Percentiles rank a stretch among this genome's conserved stretches.
Evolutionary conservation across 352 stramenopile species (phyloP).

Genomic region (Phytophthora pluvialis): DNA sequence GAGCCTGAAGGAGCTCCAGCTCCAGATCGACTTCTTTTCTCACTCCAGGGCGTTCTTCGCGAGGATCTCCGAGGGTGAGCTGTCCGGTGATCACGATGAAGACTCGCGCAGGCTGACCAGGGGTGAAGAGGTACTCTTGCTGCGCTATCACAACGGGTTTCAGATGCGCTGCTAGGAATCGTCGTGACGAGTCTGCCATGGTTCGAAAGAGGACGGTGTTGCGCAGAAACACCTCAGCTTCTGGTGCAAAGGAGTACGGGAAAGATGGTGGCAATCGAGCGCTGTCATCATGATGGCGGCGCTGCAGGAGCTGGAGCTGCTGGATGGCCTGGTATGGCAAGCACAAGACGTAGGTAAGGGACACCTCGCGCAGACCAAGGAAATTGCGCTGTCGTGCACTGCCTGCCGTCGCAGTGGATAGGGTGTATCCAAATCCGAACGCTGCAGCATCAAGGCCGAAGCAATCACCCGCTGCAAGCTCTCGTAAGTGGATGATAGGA

Average conservation of each 20-base stretch:
- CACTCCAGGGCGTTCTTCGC: slow-evolving; percentile 14
- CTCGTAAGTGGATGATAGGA: slow-evolving; percentile 30
- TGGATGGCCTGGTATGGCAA: slow-evolving; percentile 43
- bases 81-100: slow-evolving; percentile 57
- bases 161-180: slow-evolving; percentile 59
- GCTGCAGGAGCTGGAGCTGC: slow-evolving; percentile 31
- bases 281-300: slow-evolving; percentile 4
- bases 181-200: slow-evolving; percentile 41
- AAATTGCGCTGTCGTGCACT: slow-evolving; percentile 55
- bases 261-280: slow-evolving; percentile 10
- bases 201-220: slow-evolving; percentile 55
- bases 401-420: slow-evolving; percentile 41
- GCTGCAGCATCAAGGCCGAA: slow-evolving; percentile 57
- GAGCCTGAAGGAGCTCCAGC: slow-evolving; percentile 58
- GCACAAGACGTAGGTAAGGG: slow-evolving; percentile 45
- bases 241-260: slow-evolving; percentile 25
- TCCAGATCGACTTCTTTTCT: slow-evolving; percentile 51
- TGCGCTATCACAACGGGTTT: slow-evolving; percentile 34
- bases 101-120: slow-evolving; percentile 47
- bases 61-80: slow-evolving; percentile 39
- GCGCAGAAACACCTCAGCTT: slow-evolving; percentile 37
- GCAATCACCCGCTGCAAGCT: slow-evolving; percentile 43
- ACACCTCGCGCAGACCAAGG: slow-evolving; percentile 47
- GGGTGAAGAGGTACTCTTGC: slow-evolving; percentile 65
- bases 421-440: slow-evolving; percentile 48